Evolutionary conservation across 495 filamentous ascomycete genomes (phyloP).

Genomic region (Penicillium dipodomyicola): DNA sequence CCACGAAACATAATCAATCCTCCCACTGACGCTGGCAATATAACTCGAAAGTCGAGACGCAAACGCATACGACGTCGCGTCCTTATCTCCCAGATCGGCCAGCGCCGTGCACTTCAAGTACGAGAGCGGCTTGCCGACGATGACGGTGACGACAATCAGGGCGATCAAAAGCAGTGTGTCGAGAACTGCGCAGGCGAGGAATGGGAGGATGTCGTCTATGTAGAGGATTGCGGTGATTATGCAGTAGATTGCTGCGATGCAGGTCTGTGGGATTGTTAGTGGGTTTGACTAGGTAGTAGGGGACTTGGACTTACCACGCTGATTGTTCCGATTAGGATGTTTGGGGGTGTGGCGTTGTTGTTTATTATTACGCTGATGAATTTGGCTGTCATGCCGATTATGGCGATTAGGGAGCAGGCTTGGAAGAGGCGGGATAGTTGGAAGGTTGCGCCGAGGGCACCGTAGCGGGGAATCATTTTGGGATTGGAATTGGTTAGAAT

Average conservation of each 20-base stretch:
- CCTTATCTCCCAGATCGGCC: slow-evolving; percentile 32
- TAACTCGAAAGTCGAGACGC: slow-evolving; percentile 42
- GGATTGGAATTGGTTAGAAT: neutral
- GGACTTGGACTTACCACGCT: slow-evolving; percentile 71
- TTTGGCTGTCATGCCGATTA: slow-evolving; percentile 78
- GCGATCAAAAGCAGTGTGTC: slow-evolving; percentile 70
- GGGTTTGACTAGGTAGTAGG: neutral
- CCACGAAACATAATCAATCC: slow-evolving; percentile 57
- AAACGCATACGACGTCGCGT: slow-evolving; percentile 45
- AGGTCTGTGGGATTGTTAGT: slow-evolving; percentile 51
- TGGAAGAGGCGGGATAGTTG: slow-evolving; percentile 69
- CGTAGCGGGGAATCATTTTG: slow-evolving; percentile 46
- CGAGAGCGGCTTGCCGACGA: slow-evolving; percentile 77
- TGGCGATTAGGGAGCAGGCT: slow-evolving; percentile 66
- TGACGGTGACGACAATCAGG: slow-evolving; percentile 64
- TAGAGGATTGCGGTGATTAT: slow-evolving; percentile 74
- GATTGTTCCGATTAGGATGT: slow-evolving; percentile 73
- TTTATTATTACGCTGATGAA: slow-evolving; percentile 78
- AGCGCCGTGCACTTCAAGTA: slow-evolving; percentile 69
- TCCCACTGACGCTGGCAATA: slow-evolving; percentile 39
- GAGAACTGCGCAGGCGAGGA: slow-evolving; percentile 60
- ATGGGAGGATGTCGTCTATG: slow-evolving; percentile 69
- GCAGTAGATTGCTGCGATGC: slow-evolving; percentile 73
- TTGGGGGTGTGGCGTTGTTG: slow-evolving; percentile 59
- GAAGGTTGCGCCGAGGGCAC: slow-evolving; percentile 78